phyloP scores from a whole-genome alignment of 345 rosid genomes.

The Cardamine resedifolia region DNA sequence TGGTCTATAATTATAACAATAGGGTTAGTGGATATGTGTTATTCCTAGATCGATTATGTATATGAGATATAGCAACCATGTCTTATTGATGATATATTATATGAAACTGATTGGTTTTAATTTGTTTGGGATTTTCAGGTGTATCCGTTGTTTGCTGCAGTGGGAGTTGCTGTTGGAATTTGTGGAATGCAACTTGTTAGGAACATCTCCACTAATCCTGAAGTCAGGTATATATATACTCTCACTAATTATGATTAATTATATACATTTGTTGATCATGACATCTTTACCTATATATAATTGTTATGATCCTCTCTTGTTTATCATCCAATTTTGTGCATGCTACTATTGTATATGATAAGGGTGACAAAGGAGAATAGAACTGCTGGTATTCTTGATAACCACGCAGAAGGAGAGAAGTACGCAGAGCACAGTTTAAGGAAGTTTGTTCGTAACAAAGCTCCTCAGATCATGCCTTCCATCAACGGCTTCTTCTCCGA shows the following conservation, averaged over 20 bases:
- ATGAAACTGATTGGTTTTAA: neutral
- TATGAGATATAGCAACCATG: neutral
- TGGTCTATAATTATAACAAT: no score
- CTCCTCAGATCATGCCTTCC: slow-evolving; percentile 80
- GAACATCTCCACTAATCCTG: slow-evolving; percentile 76
- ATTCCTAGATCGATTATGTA: neutral
- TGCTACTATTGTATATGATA: no score
- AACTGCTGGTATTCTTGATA: slow-evolving; percentile 78
- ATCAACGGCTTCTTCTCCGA: slow-evolving; percentile 76
- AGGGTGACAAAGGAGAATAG: slow-evolving; percentile 80
- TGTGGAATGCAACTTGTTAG: slow-evolving; percentile 72
- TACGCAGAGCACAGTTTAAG: slow-evolving; percentile 64
- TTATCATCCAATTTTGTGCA: no score
- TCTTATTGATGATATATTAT: no score
- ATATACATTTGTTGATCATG: no score
- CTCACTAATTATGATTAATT: neutral
- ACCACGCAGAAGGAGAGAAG: slow-evolving; percentile 65
- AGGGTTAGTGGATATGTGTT: neutral
- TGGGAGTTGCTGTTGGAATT: slow-evolving; percentile 76
- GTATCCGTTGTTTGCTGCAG: slow-evolving; percentile 75
- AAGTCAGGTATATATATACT: slow-evolving; percentile 49
- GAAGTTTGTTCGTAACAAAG: slow-evolving; percentile 60
- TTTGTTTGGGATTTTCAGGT: slow-evolving; percentile 42
- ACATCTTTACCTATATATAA: no score
- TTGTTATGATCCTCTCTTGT: no score